A percentile compares a stretch with the other conserved stretches of the same genome.
Conservation (phyloP, 192 early-diverging fungal species). For the Rhizophagus clarus region DNA sequence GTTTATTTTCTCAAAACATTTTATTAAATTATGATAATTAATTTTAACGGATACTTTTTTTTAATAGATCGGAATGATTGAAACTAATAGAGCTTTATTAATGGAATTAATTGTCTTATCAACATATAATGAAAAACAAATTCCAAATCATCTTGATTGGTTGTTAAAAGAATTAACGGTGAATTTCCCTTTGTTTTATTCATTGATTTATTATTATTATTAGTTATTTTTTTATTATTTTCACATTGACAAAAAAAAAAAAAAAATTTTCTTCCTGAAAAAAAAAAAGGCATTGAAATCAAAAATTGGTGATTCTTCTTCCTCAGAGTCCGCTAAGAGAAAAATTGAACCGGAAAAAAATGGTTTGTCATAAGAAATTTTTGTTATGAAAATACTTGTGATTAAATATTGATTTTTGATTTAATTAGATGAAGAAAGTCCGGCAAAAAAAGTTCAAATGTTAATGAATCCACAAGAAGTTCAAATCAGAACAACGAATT, state of each 20-base stretch:
- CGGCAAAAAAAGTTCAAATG: conserved; percentile 14
- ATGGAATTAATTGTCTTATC: conserved; percentile 26
- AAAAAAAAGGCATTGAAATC: neutral
- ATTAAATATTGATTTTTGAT: neutral
- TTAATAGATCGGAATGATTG: conserved; percentile 19
- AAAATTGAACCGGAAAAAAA: conserved; percentile 9
- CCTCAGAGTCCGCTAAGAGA: conserved; percentile 1
- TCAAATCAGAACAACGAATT: conserved; percentile 23
- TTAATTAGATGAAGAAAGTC: neutral
- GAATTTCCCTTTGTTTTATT: neutral
- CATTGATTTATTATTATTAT: neutral
- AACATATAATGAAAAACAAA: conserved; percentile 8
- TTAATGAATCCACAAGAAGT: conserved; percentile 19
- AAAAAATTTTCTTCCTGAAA: no score
- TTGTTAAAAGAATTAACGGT: conserved; percentile 18
- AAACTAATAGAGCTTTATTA: conserved; percentile 16
- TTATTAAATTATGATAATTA: neutral
- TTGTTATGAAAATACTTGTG: neutral
- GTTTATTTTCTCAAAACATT: neutral
- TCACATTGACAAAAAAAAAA: neutral
- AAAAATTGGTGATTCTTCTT: neutral
- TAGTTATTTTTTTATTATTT: neutral
- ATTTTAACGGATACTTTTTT: neutral
- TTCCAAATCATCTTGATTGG: conserved; percentile 17
- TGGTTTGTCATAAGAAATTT: conserved; percentile 3